Base-by-base conservation (phyloP, 2,329 filamentous ascomycete genomes). In the Gyromitra esculenta region DNA sequence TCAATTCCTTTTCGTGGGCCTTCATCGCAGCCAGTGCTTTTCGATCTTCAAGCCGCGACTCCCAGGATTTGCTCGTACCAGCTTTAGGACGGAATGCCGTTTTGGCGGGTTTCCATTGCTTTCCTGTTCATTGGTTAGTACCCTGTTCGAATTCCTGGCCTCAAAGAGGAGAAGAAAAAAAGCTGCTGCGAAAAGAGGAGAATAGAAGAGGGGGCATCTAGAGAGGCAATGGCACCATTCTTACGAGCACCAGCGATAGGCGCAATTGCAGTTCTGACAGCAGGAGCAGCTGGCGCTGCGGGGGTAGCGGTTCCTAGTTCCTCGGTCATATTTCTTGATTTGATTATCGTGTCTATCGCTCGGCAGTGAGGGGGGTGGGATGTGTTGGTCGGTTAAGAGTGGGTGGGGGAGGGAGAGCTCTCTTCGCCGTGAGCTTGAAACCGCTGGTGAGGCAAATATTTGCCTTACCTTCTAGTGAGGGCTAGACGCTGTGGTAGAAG, bases 1-100 rank as follows among this genome's bases (percentile, higher is more conserved):
- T 96, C 89, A 99, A 90, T 84, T 97, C 94, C 84, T 92, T 94
- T 85, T 98, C 96, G 82, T 93, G 94, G 45, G 93, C 92, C 86
- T 97, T 98, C 81, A 92, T 89, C n/a, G 92, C 89, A 11, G 89
- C 88, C 81, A 90, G 87, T 6, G 90, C 88, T 78, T 90, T 88
- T 66, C 93, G 89, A 77, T 90, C 87, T 80, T 91, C 90, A 59
- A 89, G 86, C 68, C 95, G 90, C 84, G 93, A 91, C 80, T 91
- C 90, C 83, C 91, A 98, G 0, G 93, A 90, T 1, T 89, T 92
- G 80, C 94, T 88, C 13, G 73, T 31, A 35, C 94, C 93, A 8
- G 91, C 87, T 13, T 86, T 90, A 2, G 93, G 95, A 50, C 96
- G 91, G 84, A 98, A 98, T 0, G 96, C 90, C 78, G 91, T 92